phyloP scores from a whole-genome alignment of 306 rosid species.

The Lathyrus tuberosus region DNA sequence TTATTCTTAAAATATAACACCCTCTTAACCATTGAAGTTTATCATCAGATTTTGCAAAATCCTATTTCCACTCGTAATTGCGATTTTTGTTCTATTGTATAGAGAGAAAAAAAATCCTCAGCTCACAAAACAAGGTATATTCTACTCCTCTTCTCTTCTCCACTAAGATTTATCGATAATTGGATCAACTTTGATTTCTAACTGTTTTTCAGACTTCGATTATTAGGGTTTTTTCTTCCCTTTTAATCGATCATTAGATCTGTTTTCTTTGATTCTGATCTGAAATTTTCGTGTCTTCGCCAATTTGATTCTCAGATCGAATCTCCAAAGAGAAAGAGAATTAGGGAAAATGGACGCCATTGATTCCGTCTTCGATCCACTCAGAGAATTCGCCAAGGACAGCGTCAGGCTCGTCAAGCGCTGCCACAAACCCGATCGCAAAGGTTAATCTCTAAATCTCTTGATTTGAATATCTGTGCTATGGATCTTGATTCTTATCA shows the following conservation, averaged over 20 bases:
- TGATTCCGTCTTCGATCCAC: slow-evolving; percentile 44
- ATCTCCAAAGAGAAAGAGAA: not conserved
- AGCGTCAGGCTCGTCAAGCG: slow-evolving; percentile 50
- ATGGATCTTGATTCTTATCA: slow-evolving; percentile 4
- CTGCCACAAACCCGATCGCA: slow-evolving; percentile 50
- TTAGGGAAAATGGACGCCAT: slow-evolving; percentile 42
- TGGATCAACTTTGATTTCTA: too few species aligned
- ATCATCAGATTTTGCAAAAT: too few species aligned
- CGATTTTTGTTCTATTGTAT: too few species aligned
- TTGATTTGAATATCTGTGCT: not conserved
- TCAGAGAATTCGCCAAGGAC: slow-evolving; percentile 44
- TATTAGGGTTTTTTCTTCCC: not conserved
- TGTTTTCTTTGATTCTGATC: not conserved
- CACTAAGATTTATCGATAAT: too few species aligned
- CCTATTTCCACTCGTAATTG: too few species aligned
- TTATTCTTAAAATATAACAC: too few species aligned
- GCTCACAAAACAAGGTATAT: too few species aligned
- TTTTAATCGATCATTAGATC: not conserved
- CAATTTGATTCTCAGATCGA: slow-evolving; percentile 15
- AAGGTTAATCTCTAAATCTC: slow-evolving; percentile 33
- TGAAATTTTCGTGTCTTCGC: not conserved
- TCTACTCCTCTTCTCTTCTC: too few species aligned
- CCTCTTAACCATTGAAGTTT: too few species aligned
- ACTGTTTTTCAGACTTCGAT: not conserved
- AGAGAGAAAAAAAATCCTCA: too few species aligned